Percentiles rank a stretch among this genome's conserved stretches.
Evolutionary conservation across 129 eudicot genomes (phyloP).

Genomic region (Chrysanthemum lavandulifolium): DNA sequence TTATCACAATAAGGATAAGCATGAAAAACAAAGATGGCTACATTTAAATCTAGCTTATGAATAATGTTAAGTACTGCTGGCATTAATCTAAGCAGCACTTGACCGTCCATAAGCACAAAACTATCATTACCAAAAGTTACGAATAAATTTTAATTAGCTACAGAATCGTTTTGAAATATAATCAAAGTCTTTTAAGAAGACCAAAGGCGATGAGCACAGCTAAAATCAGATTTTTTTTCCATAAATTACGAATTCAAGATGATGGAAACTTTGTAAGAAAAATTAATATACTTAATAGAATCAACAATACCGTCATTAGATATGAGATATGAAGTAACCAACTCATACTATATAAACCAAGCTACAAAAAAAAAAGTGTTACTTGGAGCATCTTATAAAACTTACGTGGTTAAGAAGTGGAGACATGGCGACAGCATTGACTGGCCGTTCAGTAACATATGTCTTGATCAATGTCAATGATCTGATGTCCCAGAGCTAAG

Average conservation of each 20-base stretch:
- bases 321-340: neutral
- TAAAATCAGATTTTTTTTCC: neutral
- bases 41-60: slow-evolving; percentile 18
- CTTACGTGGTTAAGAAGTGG: slow-evolving; percentile 93
- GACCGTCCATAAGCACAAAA: slow-evolving; percentile 27
- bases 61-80: slow-evolving; percentile 19
- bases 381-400: neutral
- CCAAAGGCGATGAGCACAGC: neutral
- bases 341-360: neutral
- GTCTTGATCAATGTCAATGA: slow-evolving; percentile 83
- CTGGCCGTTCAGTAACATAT: slow-evolving; percentile 84
- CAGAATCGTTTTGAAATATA: too few relatives aligned
- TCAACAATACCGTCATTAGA: too few relatives aligned
- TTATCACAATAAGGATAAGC: neutral
- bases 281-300: neutral
- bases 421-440: slow-evolving; percentile 93
- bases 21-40: slow-evolving; percentile 10
- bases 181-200: too few relatives aligned
- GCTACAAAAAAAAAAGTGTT: neutral
- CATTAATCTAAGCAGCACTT: slow-evolving; percentile 15
- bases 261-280: neutral
- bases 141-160: too few relatives aligned
- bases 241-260: neutral
- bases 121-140: too few relatives aligned
- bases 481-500: slow-evolving; percentile 91